These are phyloP conservation scores for Malus hybrid DNA, from an alignment of 331 rosid species.

Conservation along the genomic window DNA sequence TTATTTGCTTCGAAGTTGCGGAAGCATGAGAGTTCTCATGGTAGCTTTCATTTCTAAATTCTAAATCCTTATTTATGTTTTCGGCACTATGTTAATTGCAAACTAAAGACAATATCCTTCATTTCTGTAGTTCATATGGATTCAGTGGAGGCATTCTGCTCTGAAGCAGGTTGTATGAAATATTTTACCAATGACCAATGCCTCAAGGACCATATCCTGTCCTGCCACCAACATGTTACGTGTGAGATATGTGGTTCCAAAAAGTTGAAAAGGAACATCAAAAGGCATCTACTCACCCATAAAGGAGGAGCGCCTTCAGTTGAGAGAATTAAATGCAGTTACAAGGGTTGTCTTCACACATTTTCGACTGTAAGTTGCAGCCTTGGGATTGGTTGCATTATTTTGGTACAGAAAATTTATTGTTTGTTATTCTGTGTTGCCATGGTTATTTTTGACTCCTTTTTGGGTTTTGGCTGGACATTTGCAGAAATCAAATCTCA, in stretches of 20 bases:
- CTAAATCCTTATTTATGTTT: background rate
- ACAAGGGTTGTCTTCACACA: conserved; percentile 37
- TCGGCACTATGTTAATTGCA: background rate
- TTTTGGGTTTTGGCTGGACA: background rate
- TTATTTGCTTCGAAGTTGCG: conserved; percentile 47
- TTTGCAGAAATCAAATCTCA: conserved; percentile 67
- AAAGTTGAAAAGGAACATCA: conserved; percentile 66
- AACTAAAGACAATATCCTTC: background rate
- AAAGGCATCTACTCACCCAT: conserved; percentile 57
- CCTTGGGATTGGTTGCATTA: background rate
- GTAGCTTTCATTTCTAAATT: conserved; percentile 14
- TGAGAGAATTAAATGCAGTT: conserved; percentile 36
- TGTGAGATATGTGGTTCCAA: conserved; percentile 60
- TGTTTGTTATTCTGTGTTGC: background rate
- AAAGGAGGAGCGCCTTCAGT: conserved; percentile 25
- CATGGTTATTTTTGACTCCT: background rate
- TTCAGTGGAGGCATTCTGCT: conserved; percentile 58
- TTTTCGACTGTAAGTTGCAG: conserved; percentile 53
- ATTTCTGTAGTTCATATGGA: conserved; percentile 56
- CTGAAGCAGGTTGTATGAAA: conserved; percentile 68
- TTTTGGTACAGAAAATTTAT: background rate
- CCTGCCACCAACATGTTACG: conserved; percentile 50
- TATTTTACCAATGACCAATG: conserved; percentile 56
- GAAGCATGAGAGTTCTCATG: conserved; percentile 73
- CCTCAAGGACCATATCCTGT: conserved; percentile 54